Percentiles rank a stretch among this genome's conserved stretches.
Evolutionary conservation across 345 rosid species (phyloP).

Genomic region (Noccaea caerulescens): DNA sequence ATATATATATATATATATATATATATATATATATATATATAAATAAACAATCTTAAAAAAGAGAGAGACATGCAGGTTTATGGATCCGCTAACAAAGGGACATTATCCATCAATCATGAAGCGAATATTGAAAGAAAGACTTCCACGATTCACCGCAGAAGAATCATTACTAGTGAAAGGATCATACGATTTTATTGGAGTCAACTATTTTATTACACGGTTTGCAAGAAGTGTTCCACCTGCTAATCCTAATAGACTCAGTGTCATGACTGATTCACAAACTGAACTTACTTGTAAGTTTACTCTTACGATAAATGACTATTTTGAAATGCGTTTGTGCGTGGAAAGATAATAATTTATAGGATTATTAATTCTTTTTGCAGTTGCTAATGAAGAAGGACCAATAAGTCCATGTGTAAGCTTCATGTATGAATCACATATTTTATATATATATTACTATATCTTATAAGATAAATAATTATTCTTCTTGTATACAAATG

Average conservation of each 20-base stretch:
- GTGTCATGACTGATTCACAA: conserved; percentile 25
- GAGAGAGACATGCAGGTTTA: conserved; percentile 25
- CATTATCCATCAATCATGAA: conserved; percentile 42
- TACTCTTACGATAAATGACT: not conserved
- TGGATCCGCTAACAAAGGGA: conserved; percentile 47
- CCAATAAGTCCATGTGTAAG: conserved; percentile 30
- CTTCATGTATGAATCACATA: not conserved
- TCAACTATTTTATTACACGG: conserved; percentile 33
- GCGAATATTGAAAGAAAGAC: conserved; percentile 13
- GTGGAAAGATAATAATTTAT: not conserved
- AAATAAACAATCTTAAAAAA: not conserved
- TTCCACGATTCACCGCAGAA: conserved; percentile 11
- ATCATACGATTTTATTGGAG: conserved; percentile 31
- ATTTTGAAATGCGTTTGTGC: not conserved
- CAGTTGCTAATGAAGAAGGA: conserved; percentile 26
- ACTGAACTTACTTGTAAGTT: conserved; percentile 17
- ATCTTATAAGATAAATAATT: no score
- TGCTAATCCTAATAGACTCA: conserved; percentile 1
- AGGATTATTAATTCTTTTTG: not conserved
- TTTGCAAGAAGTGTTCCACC: conserved; percentile 22
- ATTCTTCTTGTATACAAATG: not conserved
- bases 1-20: not conserved
- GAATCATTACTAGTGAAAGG: conserved; percentile 21
- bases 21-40: not conserved
- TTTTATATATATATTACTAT: not conserved